Evolutionary conservation across 352 stramenopile species (phyloP).

Genomic region (Phytophthora multivora): DNA sequence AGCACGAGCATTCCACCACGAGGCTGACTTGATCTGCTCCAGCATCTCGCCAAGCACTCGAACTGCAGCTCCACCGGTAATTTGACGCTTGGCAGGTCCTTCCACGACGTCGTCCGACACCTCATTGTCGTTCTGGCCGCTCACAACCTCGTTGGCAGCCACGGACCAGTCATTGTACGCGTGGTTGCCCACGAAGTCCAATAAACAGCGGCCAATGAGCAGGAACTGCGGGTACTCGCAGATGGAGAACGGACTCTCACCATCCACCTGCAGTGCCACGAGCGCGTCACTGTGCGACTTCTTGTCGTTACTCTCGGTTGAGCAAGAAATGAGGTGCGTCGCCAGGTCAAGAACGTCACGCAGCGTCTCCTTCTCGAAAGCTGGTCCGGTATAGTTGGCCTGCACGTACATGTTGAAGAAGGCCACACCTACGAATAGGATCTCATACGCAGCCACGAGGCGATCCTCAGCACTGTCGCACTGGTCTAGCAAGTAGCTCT

Average conservation of each 20-base stretch:
- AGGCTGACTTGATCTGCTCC: slow-evolving; percentile 43
- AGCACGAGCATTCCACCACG: slow-evolving; percentile 82
- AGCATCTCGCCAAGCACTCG: slow-evolving; percentile 36
- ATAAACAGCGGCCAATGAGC: slow-evolving; percentile 62
- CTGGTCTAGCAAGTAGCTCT: slow-evolving; percentile 46
- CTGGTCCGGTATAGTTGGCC: slow-evolving; percentile 81
- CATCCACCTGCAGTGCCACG: slow-evolving; percentile 74
- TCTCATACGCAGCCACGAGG: slow-evolving; percentile 53
- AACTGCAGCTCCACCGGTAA: slow-evolving; percentile 33
- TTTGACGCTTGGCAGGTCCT: slow-evolving; percentile 30
- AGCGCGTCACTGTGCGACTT: slow-evolving; percentile 65
- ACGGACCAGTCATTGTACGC: slow-evolving; percentile 70
- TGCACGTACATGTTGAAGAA: slow-evolving; percentile 85
- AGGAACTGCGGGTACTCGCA: slow-evolving; percentile 80
- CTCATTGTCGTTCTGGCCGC: slow-evolving; percentile 41
- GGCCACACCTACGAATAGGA: slow-evolving; percentile 63
- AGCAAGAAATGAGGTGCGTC: slow-evolving; percentile 37
- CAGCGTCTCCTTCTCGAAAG: slow-evolving; percentile 59
- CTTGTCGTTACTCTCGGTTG: slow-evolving; percentile 34
- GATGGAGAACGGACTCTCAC: slow-evolving; percentile 79
- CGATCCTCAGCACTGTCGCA: slow-evolving; percentile 32
- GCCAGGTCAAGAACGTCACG: slow-evolving; percentile 50
- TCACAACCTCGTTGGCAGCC: slow-evolving; percentile 41
- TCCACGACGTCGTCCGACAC: slow-evolving; percentile 47
- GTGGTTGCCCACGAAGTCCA: slow-evolving; percentile 69